phyloP scores from a whole-genome alignment of 1,284 basidiomycete species.

The Entoloma clypeatum region DNA sequence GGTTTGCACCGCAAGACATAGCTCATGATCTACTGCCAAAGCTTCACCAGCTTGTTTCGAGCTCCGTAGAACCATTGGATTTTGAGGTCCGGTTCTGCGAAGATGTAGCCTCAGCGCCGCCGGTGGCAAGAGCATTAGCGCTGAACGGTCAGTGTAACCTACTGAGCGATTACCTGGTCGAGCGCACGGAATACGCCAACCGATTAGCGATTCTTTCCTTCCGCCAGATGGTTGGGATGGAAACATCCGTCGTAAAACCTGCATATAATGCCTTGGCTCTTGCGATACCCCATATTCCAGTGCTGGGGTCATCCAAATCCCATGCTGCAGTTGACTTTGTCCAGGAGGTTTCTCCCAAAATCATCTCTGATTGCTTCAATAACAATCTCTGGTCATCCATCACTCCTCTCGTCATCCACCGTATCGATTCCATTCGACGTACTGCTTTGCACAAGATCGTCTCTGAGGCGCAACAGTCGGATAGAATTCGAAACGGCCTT shows the following conservation, averaged over 20 bases:
- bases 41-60: conserved; percentile 14
- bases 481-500: conserved; percentile 14
- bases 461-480: conserved; percentile 9
- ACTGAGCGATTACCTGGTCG: conserved; percentile 13
- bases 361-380: conserved; percentile 16
- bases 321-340: conserved; percentile 16
- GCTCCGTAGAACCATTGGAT: conserved; percentile 8
- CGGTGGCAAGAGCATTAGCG: conserved; percentile 15
- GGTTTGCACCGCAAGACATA: conserved; percentile 12
- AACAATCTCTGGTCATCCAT: conserved; percentile 12
- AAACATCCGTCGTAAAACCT: conserved; percentile 13
- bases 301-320: conserved; percentile 2
- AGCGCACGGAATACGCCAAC: conserved; percentile 10
- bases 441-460: conserved; percentile 12
- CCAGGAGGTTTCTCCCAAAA: conserved; percentile 14
- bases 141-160: conserved; percentile 11
- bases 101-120: conserved; percentile 11
- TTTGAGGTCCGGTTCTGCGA: conserved; percentile 9
- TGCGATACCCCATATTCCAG: conserved; percentile 13
- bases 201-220: conserved; percentile 13
- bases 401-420: conserved; percentile 15
- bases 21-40: conserved; percentile 16
- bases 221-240: conserved; percentile 15
- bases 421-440: conserved; percentile 9
- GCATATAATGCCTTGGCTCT: conserved; percentile 13